Conservation (phyloP, 163 green algal genomes). For the Scenedesmus sp. region DNA sequence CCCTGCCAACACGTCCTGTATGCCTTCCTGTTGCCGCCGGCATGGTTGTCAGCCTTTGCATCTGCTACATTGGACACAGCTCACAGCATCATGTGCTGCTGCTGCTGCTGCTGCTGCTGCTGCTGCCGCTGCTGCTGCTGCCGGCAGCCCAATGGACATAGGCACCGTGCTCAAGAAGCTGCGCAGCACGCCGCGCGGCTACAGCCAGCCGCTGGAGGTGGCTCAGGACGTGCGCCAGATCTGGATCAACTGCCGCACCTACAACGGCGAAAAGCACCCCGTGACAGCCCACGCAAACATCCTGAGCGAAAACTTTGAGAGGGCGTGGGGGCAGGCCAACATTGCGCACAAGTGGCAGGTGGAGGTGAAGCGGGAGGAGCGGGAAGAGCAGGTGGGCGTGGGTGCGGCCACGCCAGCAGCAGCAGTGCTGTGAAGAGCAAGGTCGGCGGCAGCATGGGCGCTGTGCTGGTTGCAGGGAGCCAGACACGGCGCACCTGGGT, state of each 20-base stretch:
- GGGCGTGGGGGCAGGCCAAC: slow-evolving; percentile 51
- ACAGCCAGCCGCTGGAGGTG: slow-evolving; percentile 77
- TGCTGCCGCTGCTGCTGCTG: not conserved
- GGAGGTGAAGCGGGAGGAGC: slow-evolving; percentile 42
- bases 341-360: slow-evolving; percentile 50
- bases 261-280: slow-evolving; percentile 44
- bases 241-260: slow-evolving; percentile 53
- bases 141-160: slow-evolving; percentile 89
- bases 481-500: too few species aligned
- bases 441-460: not conserved
- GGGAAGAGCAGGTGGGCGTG: slow-evolving; percentile 25
- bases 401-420: not conserved
- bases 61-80: not conserved
- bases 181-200: slow-evolving; percentile 57
- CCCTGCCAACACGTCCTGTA: too few species aligned
- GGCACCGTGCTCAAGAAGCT: slow-evolving; percentile 80
- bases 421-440: not conserved
- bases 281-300: slow-evolving; percentile 7
- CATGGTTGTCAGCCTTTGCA: not conserved
- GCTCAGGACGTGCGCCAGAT: slow-evolving; percentile 81
- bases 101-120: not conserved
- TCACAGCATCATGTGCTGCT: not conserved
- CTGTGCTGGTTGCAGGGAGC: too few species aligned
- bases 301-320: slow-evolving; percentile 51
- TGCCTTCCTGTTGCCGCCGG: too few species aligned